Conservation (phyloP, 441 rosid genomes). For the Bruguiera hainesii region DNA sequence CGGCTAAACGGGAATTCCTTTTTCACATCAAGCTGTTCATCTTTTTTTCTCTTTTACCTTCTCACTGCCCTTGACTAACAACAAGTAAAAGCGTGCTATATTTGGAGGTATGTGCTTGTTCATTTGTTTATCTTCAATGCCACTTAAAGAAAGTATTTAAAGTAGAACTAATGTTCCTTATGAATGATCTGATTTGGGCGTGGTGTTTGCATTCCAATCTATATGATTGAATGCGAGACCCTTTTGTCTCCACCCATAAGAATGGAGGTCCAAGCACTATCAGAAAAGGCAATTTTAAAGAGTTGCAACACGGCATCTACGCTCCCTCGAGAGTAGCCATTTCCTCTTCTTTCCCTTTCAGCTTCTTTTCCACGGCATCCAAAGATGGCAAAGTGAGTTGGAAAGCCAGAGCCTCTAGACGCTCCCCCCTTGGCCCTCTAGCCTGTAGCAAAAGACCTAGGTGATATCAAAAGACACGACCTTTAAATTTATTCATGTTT, state of each 20-base stretch:
- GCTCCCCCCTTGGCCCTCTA: too few species aligned
- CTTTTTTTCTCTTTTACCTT: too few species aligned
- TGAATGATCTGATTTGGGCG: not conserved
- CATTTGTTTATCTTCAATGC: not conserved
- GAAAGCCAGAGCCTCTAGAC: conserved; percentile 33
- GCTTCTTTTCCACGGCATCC: conserved; percentile 48
- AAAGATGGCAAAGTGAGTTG: conserved; percentile 38
- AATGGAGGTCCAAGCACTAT: conserved; percentile 37
- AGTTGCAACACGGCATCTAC: conserved; percentile 33
- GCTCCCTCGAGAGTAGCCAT: conserved; percentile 56
- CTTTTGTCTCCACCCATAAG: conserved; percentile 36
- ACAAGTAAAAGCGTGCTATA: not conserved
- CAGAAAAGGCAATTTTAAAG: conserved; percentile 22
- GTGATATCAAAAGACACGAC: not conserved
- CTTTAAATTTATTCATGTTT: not conserved
- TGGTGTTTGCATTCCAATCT: not conserved
- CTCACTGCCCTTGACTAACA: not conserved
- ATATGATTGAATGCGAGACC: conserved; percentile 42
- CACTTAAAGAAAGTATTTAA: not conserved
- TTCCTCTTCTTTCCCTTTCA: conserved; percentile 23
- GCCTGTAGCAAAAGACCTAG: too few species aligned
- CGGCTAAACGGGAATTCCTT: conserved; percentile 24
- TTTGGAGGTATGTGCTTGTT: not conserved
- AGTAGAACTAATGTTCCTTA: not conserved
- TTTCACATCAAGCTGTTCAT: not conserved